phyloP scores from a whole-genome alignment of 495 filamentous ascomycete species.

The Daldinia grandis region DNA sequence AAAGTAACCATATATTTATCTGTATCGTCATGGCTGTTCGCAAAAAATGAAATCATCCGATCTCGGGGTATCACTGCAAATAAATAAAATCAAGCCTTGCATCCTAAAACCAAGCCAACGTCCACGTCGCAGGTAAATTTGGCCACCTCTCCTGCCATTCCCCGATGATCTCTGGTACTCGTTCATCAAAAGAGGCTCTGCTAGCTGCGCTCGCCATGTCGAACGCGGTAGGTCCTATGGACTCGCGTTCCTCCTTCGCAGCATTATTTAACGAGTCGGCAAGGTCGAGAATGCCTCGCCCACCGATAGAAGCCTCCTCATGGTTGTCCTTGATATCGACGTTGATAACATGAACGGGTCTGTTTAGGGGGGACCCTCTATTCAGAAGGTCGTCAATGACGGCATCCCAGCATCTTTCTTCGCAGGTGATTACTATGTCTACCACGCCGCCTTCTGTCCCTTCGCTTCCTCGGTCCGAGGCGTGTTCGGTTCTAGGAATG shows the following conservation, averaged over 20 bases:
- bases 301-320: constrained; percentile 91
- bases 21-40: background rate
- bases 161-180: constrained; percentile 91
- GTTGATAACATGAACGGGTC: constrained; percentile 96
- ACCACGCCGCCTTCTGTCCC: constrained; percentile 91
- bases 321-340: constrained; percentile 99
- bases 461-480: constrained; percentile 70
- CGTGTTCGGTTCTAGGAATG: constrained; percentile 73
- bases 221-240: constrained; percentile 68
- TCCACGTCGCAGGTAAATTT: constrained; percentile 90
- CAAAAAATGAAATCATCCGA: constrained; percentile 21
- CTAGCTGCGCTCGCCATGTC: constrained; percentile 72
- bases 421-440: constrained; percentile 96
- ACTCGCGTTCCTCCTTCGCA: constrained; percentile 77
- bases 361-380: constrained; percentile 82
- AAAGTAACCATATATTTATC: background rate
- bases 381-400: constrained; percentile 93
- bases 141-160: constrained; percentile 97
- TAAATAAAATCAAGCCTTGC: constrained; percentile 2
- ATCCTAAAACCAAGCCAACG: constrained; percentile 87
- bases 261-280: constrained; percentile 86
- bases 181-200: constrained; percentile 85
- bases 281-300: constrained; percentile 90
- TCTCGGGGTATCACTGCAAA: constrained; percentile 45
- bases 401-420: constrained; percentile 98